Percentiles rank a stretch among this genome's conserved stretches.
These are phyloP conservation scores for Colletotrichum cordylinicola DNA, from an alignment of 2,329 filamentous ascomycete species.

Conservation along the genomic window DNA sequence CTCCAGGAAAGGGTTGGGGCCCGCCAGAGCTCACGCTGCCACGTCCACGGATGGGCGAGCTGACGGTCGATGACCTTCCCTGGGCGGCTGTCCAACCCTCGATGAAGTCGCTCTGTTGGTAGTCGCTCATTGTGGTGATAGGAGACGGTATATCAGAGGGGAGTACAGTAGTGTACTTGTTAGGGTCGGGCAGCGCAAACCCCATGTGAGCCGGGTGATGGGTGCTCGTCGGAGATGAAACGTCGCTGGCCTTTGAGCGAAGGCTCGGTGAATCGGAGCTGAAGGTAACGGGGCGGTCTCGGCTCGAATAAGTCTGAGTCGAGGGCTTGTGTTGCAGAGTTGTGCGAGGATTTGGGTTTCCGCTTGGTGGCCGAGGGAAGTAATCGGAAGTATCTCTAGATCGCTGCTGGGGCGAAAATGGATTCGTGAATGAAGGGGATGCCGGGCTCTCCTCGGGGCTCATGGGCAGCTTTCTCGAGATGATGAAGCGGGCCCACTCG, in stretches of 20 bases:
- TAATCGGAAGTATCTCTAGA: conserved; percentile 47
- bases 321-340: conserved; percentile 55
- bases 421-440: conserved; percentile 60
- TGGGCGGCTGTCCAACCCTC: conserved; percentile 67
- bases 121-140: conserved; percentile 56
- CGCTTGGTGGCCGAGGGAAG: conserved; percentile 49
- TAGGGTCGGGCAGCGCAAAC: conserved; percentile 46
- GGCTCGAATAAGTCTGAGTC: conserved; percentile 51
- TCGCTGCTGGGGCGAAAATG: conserved; percentile 46
- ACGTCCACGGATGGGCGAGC: conserved; percentile 60
- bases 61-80: conserved; percentile 62
- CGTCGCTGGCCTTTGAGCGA: conserved; percentile 66
- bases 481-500: conserved; percentile 65
- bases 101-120: conserved; percentile 60
- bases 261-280: conserved; percentile 66
- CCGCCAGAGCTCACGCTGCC: conserved; percentile 61
- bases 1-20: conserved; percentile 37
- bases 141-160: conserved; percentile 62
- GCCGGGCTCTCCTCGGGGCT: conserved; percentile 58
- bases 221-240: conserved; percentile 63
- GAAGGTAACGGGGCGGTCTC: conserved; percentile 56
- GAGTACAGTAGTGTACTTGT: conserved; percentile 54
- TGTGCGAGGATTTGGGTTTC: conserved; percentile 40
- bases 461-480: conserved; percentile 47
- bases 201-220: conserved; percentile 46